Evolutionary conservation across 225 moss, liverwort and hornwort species (phyloP).

Genomic region (Sphagnum tenellum): DNA sequence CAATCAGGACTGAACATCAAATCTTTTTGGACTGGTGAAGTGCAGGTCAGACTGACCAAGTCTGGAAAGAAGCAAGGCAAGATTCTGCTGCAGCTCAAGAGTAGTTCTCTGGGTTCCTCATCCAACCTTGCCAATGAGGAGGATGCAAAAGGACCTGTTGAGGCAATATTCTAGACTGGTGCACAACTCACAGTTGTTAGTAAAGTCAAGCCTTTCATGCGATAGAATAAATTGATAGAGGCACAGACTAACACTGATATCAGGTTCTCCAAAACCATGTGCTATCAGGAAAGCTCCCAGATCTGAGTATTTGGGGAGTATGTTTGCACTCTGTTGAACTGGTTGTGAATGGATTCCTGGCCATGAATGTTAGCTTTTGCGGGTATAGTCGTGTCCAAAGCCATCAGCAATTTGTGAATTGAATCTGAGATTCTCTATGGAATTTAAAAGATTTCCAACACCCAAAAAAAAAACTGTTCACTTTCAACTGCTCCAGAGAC

Average conservation of each 20-base stretch:
- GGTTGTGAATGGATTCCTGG: too few relatives aligned
- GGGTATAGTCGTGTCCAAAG: too few relatives aligned
- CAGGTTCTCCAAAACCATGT: slow-evolving; percentile 1
- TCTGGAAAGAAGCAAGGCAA: not conserved
- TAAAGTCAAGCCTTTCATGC: too few relatives aligned
- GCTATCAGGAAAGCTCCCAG: not conserved
- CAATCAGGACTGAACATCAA: too few relatives aligned
- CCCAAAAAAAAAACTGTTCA: slow-evolving; percentile 13
- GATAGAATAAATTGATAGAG: too few relatives aligned
- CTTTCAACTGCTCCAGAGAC: slow-evolving; percentile 7
- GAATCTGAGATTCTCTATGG: slow-evolving; percentile 14
- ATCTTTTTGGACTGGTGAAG: not conserved
- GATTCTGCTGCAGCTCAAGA: not conserved
- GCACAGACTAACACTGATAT: not conserved
- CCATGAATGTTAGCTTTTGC: too few relatives aligned
- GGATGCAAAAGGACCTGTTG: not conserved
- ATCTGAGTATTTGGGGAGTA: too few relatives aligned
- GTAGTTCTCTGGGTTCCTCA: not conserved
- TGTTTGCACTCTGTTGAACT: too few relatives aligned
- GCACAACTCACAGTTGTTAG: too few relatives aligned
- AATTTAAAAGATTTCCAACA: slow-evolving; percentile 10
- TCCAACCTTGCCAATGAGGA: not conserved
- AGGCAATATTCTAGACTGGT: not conserved
- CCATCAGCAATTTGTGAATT: too few relatives aligned
- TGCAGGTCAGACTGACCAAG: not conserved